Conservation (phyloP, 179 eudicot genomes). For the Drosera spatulata region DNA sequence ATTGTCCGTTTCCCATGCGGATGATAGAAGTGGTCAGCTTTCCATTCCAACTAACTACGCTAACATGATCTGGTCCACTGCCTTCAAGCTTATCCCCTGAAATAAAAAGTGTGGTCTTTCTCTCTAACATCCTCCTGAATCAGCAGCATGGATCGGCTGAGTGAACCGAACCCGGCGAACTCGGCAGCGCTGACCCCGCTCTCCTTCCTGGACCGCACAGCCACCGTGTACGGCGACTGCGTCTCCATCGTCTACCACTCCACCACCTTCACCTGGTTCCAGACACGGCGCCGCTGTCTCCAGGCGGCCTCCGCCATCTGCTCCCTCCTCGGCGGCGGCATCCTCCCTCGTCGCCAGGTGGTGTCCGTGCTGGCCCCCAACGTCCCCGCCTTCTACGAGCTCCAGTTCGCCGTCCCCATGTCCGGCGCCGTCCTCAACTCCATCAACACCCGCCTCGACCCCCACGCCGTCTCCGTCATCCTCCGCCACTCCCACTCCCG, state of each 20-base stretch:
- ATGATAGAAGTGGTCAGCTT: too few species aligned
- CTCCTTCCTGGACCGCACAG: constrained; percentile 41
- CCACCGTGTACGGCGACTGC: constrained; percentile 43
- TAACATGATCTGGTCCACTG: too few species aligned
- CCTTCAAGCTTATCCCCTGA: too few species aligned
- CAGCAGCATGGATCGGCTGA: constrained; percentile 19
- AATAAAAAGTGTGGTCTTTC: too few species aligned
- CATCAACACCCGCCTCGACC: constrained; percentile 50
- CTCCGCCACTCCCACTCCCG: constrained; percentile 41
- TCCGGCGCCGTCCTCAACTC: constrained; percentile 47
- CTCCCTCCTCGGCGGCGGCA: constrained; percentile 7
- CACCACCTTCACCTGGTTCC: constrained; percentile 45
- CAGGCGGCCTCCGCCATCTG: constrained; percentile 36
- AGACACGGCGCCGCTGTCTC: constrained; percentile 43
- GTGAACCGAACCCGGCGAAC: constrained; percentile 30
- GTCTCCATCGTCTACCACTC: constrained; percentile 37
- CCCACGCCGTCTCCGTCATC: constrained; percentile 42
- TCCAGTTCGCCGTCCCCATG: constrained; percentile 66
- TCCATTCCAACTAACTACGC: too few species aligned
- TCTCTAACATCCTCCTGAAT: too few species aligned
- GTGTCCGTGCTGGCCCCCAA: constrained; percentile 63
- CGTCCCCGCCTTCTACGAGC: constrained; percentile 60
- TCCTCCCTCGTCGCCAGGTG: constrained; percentile 19
- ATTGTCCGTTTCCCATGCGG: too few species aligned
- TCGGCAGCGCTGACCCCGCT: constrained; percentile 51